Evolutionary conservation across 257 asterid species (phyloP), one percentile per base, ranked within the genome.

Genomic region (Solanum clarkiae): DNA sequence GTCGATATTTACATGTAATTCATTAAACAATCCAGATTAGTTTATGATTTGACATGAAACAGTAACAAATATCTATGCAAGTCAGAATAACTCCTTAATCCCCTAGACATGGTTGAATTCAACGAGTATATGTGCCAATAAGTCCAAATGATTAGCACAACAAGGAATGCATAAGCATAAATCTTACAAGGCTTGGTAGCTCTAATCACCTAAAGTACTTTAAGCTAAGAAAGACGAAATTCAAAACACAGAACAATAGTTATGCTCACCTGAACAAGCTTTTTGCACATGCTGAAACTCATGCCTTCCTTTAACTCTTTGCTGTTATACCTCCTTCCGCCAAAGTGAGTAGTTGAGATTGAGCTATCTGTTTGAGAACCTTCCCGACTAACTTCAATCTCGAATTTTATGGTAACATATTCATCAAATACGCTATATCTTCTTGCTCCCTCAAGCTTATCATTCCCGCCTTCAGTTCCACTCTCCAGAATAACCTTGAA

Each of bases 211-310:
- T 44, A 11, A 71, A 20, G 55, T 71, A 44, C 18, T 71, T 71
- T 11, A 40, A 53, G 26, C 17, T 53, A 77, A 26, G 2, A 77
- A 77, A 51, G 16, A 26, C 36, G 6, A 16, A 26, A 26, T 53
- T 29, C 22, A 77, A 77, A 53, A 53, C 45, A 29, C 47, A 77
- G 16, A 24, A 77, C 24, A 1, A 18, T 79, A 26, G 49, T 53
- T 49, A 15, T 53, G 49, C 65, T 79, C 49, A 79, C 92, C 90
- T 87, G 90, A 80, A 88, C 92, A 22, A 90, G 91, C 74, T 88
- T 88, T 85, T 86, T 88, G 87, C 91, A 90, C 91, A 88, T 90
- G 85, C 81, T 85, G 85, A 87, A 90, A 87, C 91, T 90, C 86
- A 90, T 77, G 77, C 90, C 90, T 86, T 87, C 90, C 86, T 87